Evolutionary conservation across 176 grass and related monocot species (phyloP), one percentile per base, ranked within the genome.

Genomic region (Pharus latifolius): DNA sequence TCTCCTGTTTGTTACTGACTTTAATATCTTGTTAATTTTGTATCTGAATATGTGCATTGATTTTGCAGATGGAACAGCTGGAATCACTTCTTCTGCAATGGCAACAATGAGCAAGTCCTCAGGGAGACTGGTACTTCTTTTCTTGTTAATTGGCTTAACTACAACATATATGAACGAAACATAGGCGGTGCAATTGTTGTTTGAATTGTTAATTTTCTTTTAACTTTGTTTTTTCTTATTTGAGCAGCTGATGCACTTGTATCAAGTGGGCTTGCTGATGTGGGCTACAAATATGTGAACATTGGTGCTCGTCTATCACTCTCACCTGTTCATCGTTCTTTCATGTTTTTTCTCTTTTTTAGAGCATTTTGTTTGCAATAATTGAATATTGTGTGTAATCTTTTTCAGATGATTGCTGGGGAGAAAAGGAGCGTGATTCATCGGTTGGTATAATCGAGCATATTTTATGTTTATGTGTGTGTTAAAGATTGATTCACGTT

Each of bases 251-350:
- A 93, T 32, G 87, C 90, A 3, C 81, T 98, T 51, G 87, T 98
- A 34, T 90, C 89, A 2, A 91, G 87, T 24, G 95, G 90, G 2
- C 87, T 98, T 49, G 90, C 90, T 1, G 73, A 86, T 15, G 81
- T 75, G 20, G 95, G 90, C 52, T 99, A 99, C 86, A 53, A 10
- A 65, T 91, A 94, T 84, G 82, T 99, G 53, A 99, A 94, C 56
- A 88, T 99, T 23, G 95, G 87, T 99, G 58, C 17, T 69, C 46
- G 20, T 30, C 16, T 58, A 11, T 18, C 40, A 13, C 38, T n/a
- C 46, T 24, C 25, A 13, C 25, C n/a, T 10, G 59, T 14, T 46
- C 45, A 41, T 64, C 23, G 6, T 50, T 14, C 12, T 1, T 16
- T 24, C 33, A 9, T 22, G 27, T 14, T 47, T 49, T 13, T n/a